Evolutionary conservation across 495 filamentous ascomycete species (phyloP).

Genomic region (Barbatosphaeria neglecta): DNA sequence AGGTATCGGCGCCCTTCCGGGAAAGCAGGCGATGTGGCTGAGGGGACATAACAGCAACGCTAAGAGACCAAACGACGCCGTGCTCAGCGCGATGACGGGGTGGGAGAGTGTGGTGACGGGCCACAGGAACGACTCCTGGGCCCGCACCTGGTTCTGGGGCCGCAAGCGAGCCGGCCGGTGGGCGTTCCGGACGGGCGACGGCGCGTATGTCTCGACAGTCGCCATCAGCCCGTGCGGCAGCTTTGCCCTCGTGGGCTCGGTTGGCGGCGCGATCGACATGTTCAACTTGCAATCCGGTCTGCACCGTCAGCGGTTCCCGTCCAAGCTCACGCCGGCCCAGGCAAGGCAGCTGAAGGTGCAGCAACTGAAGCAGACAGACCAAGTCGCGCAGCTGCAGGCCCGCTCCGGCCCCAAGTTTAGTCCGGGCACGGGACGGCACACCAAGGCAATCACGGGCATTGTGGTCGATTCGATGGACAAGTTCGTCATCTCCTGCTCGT

Average conservation of each 20-base stretch:
- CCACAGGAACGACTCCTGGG: conserved; percentile 74
- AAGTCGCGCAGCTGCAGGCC: conserved; percentile 34
- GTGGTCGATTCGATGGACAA: conserved; percentile 76
- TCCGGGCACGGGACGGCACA: conserved; percentile 54
- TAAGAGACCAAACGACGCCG: conserved; percentile 44
- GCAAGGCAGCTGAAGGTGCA: conserved; percentile 49
- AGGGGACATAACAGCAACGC: conserved; percentile 51
- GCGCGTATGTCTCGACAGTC: conserved; percentile 74
- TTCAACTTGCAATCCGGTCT: conserved; percentile 92
- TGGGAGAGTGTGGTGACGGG: conserved; percentile 97
- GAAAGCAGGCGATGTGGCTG: conserved; percentile 63
- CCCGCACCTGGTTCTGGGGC: conserved; percentile 96
- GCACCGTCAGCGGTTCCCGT: conserved; percentile 75
- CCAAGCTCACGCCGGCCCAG: conserved; percentile 51
- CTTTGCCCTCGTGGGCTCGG: conserved; percentile 85
- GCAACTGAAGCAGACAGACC: conserved; percentile 33
- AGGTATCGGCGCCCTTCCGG: conserved; percentile 67
- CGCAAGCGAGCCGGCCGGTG: conserved; percentile 85
- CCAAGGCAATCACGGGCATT: conserved; percentile 71
- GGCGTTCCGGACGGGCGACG: conserved; percentile 81
- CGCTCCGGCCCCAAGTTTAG: conserved; percentile 25
- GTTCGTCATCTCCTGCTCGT: conserved; percentile 67
- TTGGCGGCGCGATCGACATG: conserved; percentile 72
- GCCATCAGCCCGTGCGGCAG: conserved; percentile 83
- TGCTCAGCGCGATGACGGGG: conserved; percentile 60